A percentile compares a stretch with the other conserved stretches of the same genome.
These are phyloP conservation scores for Syzygium oleosum DNA, from an alignment of 345 rosid genomes.

Conservation along the genomic window DNA sequence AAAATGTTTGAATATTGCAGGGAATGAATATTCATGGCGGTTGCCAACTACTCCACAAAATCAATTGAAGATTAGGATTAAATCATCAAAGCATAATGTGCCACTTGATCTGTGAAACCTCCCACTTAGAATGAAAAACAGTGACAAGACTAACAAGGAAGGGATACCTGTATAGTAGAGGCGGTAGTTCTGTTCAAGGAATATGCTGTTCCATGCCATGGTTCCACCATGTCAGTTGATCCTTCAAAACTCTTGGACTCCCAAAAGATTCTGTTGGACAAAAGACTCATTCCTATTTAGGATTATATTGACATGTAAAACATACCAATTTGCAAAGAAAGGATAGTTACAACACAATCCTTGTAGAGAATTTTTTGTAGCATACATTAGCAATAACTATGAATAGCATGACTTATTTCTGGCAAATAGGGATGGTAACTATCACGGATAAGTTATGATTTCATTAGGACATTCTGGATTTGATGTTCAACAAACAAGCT, in stretches of 20 bases:
- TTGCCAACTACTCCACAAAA: neutral
- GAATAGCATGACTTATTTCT: neutral
- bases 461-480: neutral
- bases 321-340: neutral
- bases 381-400: neutral
- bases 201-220: slow-evolving; percentile 88
- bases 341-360: neutral
- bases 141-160: neutral
- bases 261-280: slow-evolving; percentile 71
- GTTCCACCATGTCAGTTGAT: slow-evolving; percentile 59
- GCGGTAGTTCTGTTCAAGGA: slow-evolving; percentile 47
- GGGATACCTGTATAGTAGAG: slow-evolving; percentile 51
- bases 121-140: neutral
- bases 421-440: neutral
- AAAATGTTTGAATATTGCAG: neutral
- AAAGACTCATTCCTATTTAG: neutral
- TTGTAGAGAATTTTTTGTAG: neutral
- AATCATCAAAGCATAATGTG: neutral
- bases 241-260: slow-evolving; percentile 90
- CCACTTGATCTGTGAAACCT: neutral
- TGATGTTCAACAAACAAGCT: neutral
- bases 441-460: neutral
- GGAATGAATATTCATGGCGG: neutral
- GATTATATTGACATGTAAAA: neutral
- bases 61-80: neutral